These are phyloP conservation scores for Phoma sp. DNA, from an alignment of 2,329 filamentous ascomycete genomes.

Conservation along the genomic window DNA sequence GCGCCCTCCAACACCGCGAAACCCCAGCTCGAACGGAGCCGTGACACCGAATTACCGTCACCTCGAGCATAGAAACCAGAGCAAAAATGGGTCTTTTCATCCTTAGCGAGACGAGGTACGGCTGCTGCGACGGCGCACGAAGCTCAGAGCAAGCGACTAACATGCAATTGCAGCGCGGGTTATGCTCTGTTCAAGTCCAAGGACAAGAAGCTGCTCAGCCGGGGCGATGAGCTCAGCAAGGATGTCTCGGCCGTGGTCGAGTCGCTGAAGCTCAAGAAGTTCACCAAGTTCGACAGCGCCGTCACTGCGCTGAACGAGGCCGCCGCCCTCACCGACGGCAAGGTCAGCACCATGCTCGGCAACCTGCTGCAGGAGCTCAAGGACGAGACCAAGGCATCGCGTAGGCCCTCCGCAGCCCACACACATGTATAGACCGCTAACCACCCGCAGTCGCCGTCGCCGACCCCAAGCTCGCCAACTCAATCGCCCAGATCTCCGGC, in stretches of 20 bases:
- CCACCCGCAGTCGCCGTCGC: slow-evolving; percentile 73
- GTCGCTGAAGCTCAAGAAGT: slow-evolving; percentile 95
- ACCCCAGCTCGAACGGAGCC: slow-evolving; percentile 16
- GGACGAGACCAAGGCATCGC: slow-evolving; percentile 95
- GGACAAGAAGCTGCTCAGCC: slow-evolving; percentile 97
- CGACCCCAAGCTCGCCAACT: slow-evolving; percentile 87
- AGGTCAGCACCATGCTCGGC: slow-evolving; percentile 87
- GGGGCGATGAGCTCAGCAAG: slow-evolving; percentile 76
- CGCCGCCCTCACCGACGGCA: slow-evolving; percentile 78
- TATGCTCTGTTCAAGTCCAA: slow-evolving; percentile 98
- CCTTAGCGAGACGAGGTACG: slow-evolving; percentile 46
- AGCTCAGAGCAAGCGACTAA: slow-evolving; percentile 30
- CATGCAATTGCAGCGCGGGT: slow-evolving; percentile 74
- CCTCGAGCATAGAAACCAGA: slow-evolving; percentile 6
- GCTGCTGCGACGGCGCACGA: slow-evolving; percentile 9
- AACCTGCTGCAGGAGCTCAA: slow-evolving; percentile 87
- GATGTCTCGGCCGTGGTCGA: slow-evolving; percentile 85
- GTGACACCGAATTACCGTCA: slow-evolving; percentile 16
- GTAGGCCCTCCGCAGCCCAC: slow-evolving; percentile 18
- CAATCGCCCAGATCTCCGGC: slow-evolving; percentile 90
- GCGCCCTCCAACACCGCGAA: slow-evolving; percentile 26
- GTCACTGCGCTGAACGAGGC: slow-evolving; percentile 90
- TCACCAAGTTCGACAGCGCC: slow-evolving; percentile 95
- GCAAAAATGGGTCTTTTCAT: slow-evolving; percentile 53
- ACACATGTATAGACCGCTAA: slow-evolving; percentile 17